Evolutionary conservation across 768 basidiomycete genomes (phyloP).

Genomic region (Trametes cingulata): DNA sequence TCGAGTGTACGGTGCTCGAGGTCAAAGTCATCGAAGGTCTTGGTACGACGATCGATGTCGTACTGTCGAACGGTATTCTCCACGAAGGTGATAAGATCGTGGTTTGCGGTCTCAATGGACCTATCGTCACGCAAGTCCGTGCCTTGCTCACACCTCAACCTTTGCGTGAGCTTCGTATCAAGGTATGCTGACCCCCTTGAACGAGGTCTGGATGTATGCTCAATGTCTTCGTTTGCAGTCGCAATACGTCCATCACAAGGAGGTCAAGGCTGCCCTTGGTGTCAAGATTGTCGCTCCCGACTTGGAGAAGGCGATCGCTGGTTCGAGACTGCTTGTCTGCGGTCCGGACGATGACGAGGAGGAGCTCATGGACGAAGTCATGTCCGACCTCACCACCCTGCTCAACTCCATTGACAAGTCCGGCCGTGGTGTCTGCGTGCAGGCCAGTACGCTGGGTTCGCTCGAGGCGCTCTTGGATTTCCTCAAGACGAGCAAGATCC

Average conservation of each 20-base stretch:
- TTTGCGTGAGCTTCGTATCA: constrained; percentile 90
- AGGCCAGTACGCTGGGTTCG: constrained; percentile 95
- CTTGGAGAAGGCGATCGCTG: constrained; percentile 97
- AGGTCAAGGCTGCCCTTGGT: constrained; percentile 95
- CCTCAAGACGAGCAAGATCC: constrained; percentile 93
- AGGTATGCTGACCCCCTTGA: constrained; percentile 49
- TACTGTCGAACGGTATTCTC: constrained; percentile 91
- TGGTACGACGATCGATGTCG: constrained; percentile 96
- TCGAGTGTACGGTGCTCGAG: constrained; percentile 97
- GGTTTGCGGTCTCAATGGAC: constrained; percentile 94
- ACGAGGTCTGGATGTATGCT: neutral
- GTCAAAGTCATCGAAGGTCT: constrained; percentile 98
- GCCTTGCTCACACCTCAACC: constrained; percentile 96
- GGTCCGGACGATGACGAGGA: constrained; percentile 98
- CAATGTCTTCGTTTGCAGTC: constrained; percentile 52
- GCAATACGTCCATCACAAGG: constrained; percentile 94
- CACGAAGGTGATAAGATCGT: constrained; percentile 93
- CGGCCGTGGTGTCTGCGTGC: constrained; percentile 96
- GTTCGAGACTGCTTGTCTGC: constrained; percentile 88
- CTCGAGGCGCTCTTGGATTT: constrained; percentile 96
- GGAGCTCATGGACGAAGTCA: constrained; percentile 90
- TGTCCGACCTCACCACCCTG: constrained; percentile 91
- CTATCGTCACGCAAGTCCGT: constrained; percentile 92
- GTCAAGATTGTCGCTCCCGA: constrained; percentile 95
- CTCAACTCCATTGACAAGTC: constrained; percentile 91